These are phyloP conservation scores for Hemileia vastatrix DNA, from an alignment of 1,284 basidiomycete species.

Conservation along the genomic window DNA sequence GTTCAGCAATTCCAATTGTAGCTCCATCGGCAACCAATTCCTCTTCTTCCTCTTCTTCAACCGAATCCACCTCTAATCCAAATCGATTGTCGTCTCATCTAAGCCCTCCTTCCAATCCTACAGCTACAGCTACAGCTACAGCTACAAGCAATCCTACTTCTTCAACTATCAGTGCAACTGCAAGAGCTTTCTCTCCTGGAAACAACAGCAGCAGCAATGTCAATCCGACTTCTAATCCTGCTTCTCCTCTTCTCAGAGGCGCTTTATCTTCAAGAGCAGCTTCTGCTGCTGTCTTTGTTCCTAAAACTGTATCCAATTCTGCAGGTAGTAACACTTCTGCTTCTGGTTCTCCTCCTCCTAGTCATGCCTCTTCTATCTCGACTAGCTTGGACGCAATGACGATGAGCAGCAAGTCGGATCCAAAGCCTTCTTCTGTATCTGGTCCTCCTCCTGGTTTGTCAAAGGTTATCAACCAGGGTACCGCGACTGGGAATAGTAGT, in stretches of 20 bases:
- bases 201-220: not conserved
- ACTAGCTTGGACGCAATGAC: not conserved
- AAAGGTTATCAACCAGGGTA: not conserved
- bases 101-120: not conserved
- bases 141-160: not conserved
- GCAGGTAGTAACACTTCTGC: not conserved
- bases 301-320: slow-evolving; percentile 29
- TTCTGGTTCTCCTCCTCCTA: slow-evolving; percentile 16
- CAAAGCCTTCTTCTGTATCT: slow-evolving; percentile 5
- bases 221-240: slow-evolving; percentile 1
- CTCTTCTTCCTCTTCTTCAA: slow-evolving; percentile 24
- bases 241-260: slow-evolving; percentile 28
- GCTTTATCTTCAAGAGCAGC: slow-evolving; percentile 34
- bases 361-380: slow-evolving; percentile 10
- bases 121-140: not conserved
- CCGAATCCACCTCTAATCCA: slow-evolving; percentile 22
- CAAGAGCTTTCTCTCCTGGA: not conserved
- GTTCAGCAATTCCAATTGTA: slow-evolving; percentile 32
- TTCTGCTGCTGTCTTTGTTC: slow-evolving; percentile 36
- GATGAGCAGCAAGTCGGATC: slow-evolving; percentile 1
- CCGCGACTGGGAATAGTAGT: not conserved
- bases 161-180: not conserved
- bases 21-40: slow-evolving; percentile 21
- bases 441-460: not conserved
- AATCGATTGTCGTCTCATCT: not conserved